Percentiles rank a stretch among this genome's conserved stretches.
Evolutionary conservation across 2,329 filamentous ascomycete genomes (phyloP).

Genomic region (Parascedosporium putredinis): DNA sequence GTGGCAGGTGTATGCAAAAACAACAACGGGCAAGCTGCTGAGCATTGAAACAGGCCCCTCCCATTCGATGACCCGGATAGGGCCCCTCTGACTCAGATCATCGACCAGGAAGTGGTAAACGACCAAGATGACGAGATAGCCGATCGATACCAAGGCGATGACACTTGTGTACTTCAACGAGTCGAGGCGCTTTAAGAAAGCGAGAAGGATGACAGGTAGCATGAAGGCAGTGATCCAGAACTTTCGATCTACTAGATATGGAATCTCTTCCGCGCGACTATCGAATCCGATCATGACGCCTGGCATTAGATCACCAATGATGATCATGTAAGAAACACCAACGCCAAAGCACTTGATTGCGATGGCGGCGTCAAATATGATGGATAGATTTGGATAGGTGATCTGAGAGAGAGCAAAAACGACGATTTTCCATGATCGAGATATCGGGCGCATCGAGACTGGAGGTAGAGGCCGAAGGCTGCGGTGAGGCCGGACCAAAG

Average conservation of each 20-base stretch:
- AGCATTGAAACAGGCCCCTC: conserved; percentile 68
- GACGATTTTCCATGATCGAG: conserved; percentile 79
- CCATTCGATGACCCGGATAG: conserved; percentile 68
- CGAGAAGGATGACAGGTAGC: conserved; percentile 88
- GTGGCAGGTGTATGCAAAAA: conserved; percentile 99
- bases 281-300: conserved; percentile 80
- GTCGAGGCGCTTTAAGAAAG: conserved; percentile 82
- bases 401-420: conserved; percentile 97
- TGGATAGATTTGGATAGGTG: conserved; percentile 90
- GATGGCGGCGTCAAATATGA: conserved; percentile 92
- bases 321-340: conserved; percentile 94
- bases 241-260: conserved; percentile 76
- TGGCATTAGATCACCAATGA: conserved; percentile 97
- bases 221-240: conserved; percentile 99
- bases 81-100: conserved; percentile 60
- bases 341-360: conserved; percentile 98
- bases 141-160: conserved; percentile 82
- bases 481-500: conserved; percentile 84
- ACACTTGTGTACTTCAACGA: conserved; percentile 96
- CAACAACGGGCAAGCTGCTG: conserved; percentile 83
- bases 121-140: conserved; percentile 85
- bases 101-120: conserved; percentile 87
- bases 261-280: conserved; percentile 45
- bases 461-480: conserved; percentile 89
- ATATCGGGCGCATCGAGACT: conserved; percentile 86